Evolutionary conservation across 495 filamentous ascomycete species (phyloP), one percentile per base, ranked within the genome.

Genomic region (Cetradonia linearis): DNA sequence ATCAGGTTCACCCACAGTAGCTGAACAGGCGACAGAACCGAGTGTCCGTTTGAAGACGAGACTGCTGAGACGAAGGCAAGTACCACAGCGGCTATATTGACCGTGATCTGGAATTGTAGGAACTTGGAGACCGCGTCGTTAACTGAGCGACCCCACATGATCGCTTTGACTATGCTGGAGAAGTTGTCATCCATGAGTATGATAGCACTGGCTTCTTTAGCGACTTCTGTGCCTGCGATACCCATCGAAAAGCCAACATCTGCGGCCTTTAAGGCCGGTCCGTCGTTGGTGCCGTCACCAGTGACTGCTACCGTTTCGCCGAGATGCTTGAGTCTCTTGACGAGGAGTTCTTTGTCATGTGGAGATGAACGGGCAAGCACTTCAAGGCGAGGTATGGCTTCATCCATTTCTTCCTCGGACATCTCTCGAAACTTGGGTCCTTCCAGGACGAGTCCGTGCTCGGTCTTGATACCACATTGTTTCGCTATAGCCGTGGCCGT

Each of bases 201-300:
- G 63, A 95, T 95, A 20, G 87, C 88, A 55, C 88, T 93, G 10
- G 89, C 89, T 69, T 95, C 89, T 74, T 95, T 95, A 31, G 89
- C 89, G n/a, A 95, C 89, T 68, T 93, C 89, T 7, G 89, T 95
- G 40, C 89, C 89, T 50, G 88, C 82, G 63, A 93, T 91, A 50
- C 89, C 89, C 89, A 95, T 95, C 52, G 89, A 91, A 72, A 95
- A 95, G 20, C 89, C 89, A 48, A 95, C 86, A 69, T 95, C 89
- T 28, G 89, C 88, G 63, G 84, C 84, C 67, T 87, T 89, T 59
- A 95, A 76, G 49, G 89, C 89, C 13, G 89, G 89, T 1, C 88
- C 89, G 70, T 95, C 89, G 68, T 95, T 95, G 55, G 89, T 95
- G 20, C 89, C 89, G 67, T 95, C 89, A 47, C 89, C 89, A 9